Percentiles rank a stretch among this genome's conserved stretches.
Evolutionary conservation across 768 basidiomycete genomes (phyloP).

Genomic region (Lanmaoa rubissima): DNA sequence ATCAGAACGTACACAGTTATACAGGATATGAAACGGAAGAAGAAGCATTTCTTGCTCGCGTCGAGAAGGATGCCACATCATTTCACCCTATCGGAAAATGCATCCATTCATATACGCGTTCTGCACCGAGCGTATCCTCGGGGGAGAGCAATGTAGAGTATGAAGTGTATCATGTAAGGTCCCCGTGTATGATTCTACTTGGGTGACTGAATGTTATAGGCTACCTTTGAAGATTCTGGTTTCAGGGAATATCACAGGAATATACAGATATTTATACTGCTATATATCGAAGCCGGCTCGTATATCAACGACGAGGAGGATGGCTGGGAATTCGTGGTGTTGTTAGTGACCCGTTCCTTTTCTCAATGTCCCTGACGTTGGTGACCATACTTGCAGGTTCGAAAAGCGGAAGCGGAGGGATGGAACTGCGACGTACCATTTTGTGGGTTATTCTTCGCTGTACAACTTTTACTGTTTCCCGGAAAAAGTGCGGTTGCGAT

Average conservation of each 20-base stretch:
- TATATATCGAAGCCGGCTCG: constrained; percentile 95
- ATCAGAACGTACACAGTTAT: neutral
- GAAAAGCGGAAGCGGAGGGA: constrained; percentile 75
- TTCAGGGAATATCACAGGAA: constrained; percentile 88
- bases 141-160: constrained; percentile 64
- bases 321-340: constrained; percentile 86
- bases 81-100: constrained; percentile 79
- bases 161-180: constrained; percentile 87
- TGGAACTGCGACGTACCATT: constrained; percentile 72
- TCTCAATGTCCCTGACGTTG: neutral
- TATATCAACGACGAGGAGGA: constrained; percentile 95
- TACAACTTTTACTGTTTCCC: constrained; percentile 97
- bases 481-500: constrained; percentile 79
- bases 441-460: constrained; percentile 90
- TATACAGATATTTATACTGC: constrained; percentile 92
- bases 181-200: neutral
- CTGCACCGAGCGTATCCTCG: constrained; percentile 41
- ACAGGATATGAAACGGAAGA: constrained; percentile 72
- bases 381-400: constrained; percentile 48
- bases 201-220: constrained; percentile 41
- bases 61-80: constrained; percentile 71
- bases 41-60: constrained; percentile 60
- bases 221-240: constrained; percentile 80
- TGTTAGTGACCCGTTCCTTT: constrained; percentile 52
- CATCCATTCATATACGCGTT: constrained; percentile 75